A percentile compares a stretch with the other conserved stretches of the same genome.
phyloP scores from a whole-genome alignment of 805 yeast genomes.

The Nakazawaea populi region DNA sequence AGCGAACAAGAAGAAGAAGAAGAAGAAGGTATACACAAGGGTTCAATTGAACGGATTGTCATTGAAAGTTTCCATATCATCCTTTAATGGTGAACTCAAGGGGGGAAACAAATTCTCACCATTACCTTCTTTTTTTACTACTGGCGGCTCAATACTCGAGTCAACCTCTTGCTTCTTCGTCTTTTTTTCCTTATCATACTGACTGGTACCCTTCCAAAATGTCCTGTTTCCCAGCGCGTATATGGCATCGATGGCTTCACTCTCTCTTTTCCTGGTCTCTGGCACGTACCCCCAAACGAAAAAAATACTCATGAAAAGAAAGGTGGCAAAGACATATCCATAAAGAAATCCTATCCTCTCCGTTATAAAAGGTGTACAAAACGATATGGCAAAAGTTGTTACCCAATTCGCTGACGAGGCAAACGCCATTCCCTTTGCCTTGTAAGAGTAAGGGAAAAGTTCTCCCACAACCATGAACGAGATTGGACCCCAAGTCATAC shows the following conservation, averaged over 20 bases:
- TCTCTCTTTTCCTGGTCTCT: conserved; percentile 22
- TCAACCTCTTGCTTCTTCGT: background rate
- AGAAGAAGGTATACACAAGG: background rate
- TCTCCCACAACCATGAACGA: conserved; percentile 62
- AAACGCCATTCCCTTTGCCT: conserved; percentile 47
- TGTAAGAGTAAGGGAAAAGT: conserved; percentile 56
- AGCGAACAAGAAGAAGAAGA: background rate
- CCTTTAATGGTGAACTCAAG: too few species aligned
- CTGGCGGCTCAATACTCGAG: background rate
- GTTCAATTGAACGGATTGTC: too few species aligned
- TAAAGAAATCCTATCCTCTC: conserved; percentile 54
- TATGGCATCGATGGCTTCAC: conserved; percentile 17
- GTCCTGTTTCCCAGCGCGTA: background rate
- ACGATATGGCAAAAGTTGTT: conserved; percentile 55
- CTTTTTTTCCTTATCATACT: background rate
- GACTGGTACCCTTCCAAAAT: conserved; percentile 2
- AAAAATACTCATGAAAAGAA: conserved; percentile 15
- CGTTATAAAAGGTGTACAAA: conserved; percentile 66
- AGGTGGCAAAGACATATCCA: conserved; percentile 49
- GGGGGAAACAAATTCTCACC: too few species aligned
- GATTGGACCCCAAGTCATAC: conserved; percentile 72
- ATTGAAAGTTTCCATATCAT: too few species aligned
- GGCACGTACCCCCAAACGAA: conserved; percentile 25
- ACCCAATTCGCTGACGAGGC: conserved; percentile 62
- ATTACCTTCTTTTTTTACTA: too few species aligned